Evolutionary conservation across 176 grass and related monocot species (phyloP).

Genomic region (Triticum monococcum): DNA sequence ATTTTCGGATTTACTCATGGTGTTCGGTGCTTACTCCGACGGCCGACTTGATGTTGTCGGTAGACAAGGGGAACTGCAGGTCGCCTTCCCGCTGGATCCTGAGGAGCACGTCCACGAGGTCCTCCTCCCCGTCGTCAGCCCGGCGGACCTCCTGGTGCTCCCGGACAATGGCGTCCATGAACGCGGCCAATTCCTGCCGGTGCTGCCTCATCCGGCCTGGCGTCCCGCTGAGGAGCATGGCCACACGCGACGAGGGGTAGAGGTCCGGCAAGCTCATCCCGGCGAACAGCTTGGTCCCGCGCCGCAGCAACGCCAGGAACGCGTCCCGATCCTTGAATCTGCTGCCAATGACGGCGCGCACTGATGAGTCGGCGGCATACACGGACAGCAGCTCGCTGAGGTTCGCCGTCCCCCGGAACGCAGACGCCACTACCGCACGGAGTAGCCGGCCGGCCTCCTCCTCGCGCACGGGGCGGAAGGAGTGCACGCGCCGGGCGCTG

Average conservation of each 20-base stretch:
- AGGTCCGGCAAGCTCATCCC: conserved; percentile 40
- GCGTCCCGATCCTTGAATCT: neutral
- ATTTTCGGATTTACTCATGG: no score
- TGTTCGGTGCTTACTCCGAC: neutral
- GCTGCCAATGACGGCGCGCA: conserved; percentile 22
- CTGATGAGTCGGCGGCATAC: conserved; percentile 21
- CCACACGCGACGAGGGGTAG: conserved; percentile 37
- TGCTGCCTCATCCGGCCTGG: neutral
- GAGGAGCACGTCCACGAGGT: conserved; percentile 45
- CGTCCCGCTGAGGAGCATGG: conserved; percentile 12
- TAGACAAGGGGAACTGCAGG: conserved; percentile 22
- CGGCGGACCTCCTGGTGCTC: conserved; percentile 22
- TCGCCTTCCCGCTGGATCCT: conserved; percentile 33
- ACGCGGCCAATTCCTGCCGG: neutral
- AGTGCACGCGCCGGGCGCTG: conserved; percentile 6
- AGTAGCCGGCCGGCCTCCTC: conserved; percentile 9
- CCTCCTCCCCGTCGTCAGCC: neutral
- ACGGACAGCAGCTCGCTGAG: neutral
- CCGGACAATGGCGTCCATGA: conserved; percentile 26
- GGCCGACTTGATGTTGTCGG: conserved; percentile 25
- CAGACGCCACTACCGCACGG: neutral
- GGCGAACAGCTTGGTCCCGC: conserved; percentile 12
- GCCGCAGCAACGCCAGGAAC: neutral
- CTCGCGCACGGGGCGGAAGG: neutral
- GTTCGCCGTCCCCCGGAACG: neutral